phyloP scores from a whole-genome alignment of 495 filamentous ascomycete species.

The Talaromyces nanjingensis region DNA sequence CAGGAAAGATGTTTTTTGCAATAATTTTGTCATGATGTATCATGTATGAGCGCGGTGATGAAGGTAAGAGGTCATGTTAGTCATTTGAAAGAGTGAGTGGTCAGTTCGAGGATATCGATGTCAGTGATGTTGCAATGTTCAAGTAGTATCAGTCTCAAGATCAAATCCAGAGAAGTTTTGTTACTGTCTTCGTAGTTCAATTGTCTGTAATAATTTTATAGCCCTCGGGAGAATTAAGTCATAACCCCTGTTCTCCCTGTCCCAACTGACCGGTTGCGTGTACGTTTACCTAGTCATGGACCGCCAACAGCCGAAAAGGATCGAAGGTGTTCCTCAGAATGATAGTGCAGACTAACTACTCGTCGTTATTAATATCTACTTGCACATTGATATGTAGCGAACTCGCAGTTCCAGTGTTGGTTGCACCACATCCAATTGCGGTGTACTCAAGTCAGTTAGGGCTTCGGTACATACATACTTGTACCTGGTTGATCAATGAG shows the following conservation, averaged over 20 bases:
- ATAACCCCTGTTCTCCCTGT: neutral
- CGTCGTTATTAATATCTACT: neutral
- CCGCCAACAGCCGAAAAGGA: neutral
- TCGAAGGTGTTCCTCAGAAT: neutral
- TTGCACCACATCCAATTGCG: neutral
- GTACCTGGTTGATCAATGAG: neutral
- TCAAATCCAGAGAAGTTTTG: neutral
- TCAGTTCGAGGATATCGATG: neutral
- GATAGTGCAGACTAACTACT: neutral
- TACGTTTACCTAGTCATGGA: neutral
- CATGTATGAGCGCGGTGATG: neutral
- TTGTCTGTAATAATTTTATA: neutral
- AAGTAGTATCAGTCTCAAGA: neutral
- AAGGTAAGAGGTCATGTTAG: neutral
- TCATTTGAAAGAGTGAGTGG: neutral
- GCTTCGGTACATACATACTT: neutral
- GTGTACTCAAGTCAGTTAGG: neutral
- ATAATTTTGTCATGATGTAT: neutral
- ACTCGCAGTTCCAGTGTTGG: neutral
- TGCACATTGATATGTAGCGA: neutral
- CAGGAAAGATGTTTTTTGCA: neutral
- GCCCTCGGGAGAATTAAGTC: neutral
- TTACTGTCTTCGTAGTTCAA: neutral
- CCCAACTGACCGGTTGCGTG: neutral
- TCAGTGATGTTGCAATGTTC: neutral